Base-by-base conservation (phyloP, 2,329 filamentous ascomycete genomes). In the Aspergillus sp. region DNA sequence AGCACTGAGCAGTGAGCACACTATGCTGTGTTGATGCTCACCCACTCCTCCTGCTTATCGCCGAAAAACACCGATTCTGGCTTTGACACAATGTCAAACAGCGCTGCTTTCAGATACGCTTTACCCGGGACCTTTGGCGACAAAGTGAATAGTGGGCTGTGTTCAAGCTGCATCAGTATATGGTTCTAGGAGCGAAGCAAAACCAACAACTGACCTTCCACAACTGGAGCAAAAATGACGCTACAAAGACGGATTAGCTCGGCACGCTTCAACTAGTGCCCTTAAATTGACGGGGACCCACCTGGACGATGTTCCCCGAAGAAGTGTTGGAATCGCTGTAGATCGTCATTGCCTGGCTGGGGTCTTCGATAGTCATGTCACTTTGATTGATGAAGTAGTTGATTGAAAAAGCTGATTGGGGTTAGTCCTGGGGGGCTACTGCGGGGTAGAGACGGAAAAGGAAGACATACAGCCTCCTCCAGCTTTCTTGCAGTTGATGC, bases 201-300 rank as follows among this genome's bases (percentile, higher is more conserved):
- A 19, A 13, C 2, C 1, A 21, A 15, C 11, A 5, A 47, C 25
- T 13, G 60, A 69, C 68, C 68, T 70, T 49, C 68, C 68, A 58
- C 64, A 71, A 19, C 47, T 59, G 0, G 65, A 65, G 36, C 68
- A 70, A 42, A 71, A 71, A 52, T 64, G 48, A 13, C 66, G 65
- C 68, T 69, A n/a, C 39, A 21, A 54, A 15, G 25, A 11, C n/a
- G n/a, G 5, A 36, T 11, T 30, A 23, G 51, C 19, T 30, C 17
- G 17, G 7, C 17, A 15, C 6, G 2, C 52, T 42, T 15, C 41
- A 7, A 19, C 23, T 8, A 10, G 1, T 11, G 15, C 2, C 11
- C 19, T 13, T 39, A 3, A 3, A 27, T 13, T 8, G 8, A 36
- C 13, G 11, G 5, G 32, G 15, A 13, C 27, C 17, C 62, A 68